Percentiles rank a stretch among this genome's conserved stretches.
Conservation (phyloP, 2,329 filamentous ascomycete species). For the Hypoxylon sp. region DNA sequence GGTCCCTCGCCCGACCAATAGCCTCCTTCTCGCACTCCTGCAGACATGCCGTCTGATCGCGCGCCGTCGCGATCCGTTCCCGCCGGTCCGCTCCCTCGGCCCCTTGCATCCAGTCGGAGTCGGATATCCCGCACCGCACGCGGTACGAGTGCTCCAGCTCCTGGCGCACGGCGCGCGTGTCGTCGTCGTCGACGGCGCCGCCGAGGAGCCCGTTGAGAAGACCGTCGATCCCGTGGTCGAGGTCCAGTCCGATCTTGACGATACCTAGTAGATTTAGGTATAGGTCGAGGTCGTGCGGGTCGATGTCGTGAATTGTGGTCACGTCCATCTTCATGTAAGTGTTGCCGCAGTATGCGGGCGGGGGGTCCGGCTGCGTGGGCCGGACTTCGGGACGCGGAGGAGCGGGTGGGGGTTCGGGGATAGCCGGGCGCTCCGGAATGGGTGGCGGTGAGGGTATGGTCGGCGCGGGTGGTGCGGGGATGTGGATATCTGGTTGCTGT, state of each 20-base stretch:
- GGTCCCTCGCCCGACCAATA: constrained; percentile 27
- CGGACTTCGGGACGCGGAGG: constrained; percentile 9
- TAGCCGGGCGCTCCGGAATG: constrained; percentile 9
- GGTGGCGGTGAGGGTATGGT: neutral
- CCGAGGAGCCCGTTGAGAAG: constrained; percentile 17
- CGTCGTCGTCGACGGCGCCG: constrained; percentile 27
- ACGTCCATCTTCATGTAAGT: constrained; percentile 44
- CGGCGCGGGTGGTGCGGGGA: constrained; percentile 1
- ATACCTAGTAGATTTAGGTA: constrained; percentile 46
- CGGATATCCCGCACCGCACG: constrained; percentile 40
- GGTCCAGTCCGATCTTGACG: constrained; percentile 16
- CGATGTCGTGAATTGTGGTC: constrained; percentile 37
- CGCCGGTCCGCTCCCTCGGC: neutral
- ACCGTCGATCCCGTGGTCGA: constrained; percentile 23
- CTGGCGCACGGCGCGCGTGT: constrained; percentile 15
- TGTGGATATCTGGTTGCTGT: constrained; percentile 4
- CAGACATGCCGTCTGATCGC: constrained; percentile 35
- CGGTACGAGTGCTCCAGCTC: constrained; percentile 46
- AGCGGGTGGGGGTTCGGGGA: constrained; percentile 1
- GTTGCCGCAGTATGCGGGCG: constrained; percentile 38
- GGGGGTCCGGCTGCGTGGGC: constrained; percentile 1
- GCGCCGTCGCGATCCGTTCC: constrained; percentile 11
- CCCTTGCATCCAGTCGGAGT: constrained; percentile 9
- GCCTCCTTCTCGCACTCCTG: constrained; percentile 45
- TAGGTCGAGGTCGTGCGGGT: constrained; percentile 37